Base-by-base conservation (phyloP, 306 rosid genomes). In the Datisca glomerata region DNA sequence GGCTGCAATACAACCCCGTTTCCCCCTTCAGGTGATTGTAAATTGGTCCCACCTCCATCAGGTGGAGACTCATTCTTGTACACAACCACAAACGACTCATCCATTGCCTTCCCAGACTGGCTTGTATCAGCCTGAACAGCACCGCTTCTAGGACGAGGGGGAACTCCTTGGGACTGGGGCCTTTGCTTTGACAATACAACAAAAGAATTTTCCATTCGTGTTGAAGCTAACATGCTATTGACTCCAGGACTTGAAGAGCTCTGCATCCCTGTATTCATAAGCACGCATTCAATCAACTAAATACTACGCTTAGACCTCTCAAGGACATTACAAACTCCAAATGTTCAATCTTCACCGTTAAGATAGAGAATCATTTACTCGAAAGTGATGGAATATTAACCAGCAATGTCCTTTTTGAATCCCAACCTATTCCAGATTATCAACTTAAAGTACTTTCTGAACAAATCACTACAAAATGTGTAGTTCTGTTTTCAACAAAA, bases 141-240 rank as follows among this genome's bases (percentile, higher is more conserved):
- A 18, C 63, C 81, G 6, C 66, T 56, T 24, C 69, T 77, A 34
- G 84, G 83, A 17, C 75, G 85, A 17, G 91, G 82, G 64, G 80
- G 81, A 37, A 44, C 49, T 31, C 87, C 94, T 53, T 64, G 94
- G 20, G 64, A 43, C 43, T n/a, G 78, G 39, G 81, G 76, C 42
- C 49, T 73, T 44, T 77, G 95, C 67, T 79, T 69, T 40, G 86
- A 73, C 62, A 89, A 60, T 24, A 84, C 70, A 42, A 89, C 95
- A 84, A 72, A 89, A 18, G 93, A 89, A 59, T 84, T 75, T 69
- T 89, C 98, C 98, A 89, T 89, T 40, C 64, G 77, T 12, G 85
- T 79, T 0, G 91, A 63, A 24, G 80, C 74, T 51, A 78, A 46
- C 55, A 84, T 85, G 49, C 91, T 84, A 62, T 28, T 89, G 20